phyloP scores from a whole-genome alignment of 2,329 filamentous ascomycete species.

The Clonostachys byssicola region DNA sequence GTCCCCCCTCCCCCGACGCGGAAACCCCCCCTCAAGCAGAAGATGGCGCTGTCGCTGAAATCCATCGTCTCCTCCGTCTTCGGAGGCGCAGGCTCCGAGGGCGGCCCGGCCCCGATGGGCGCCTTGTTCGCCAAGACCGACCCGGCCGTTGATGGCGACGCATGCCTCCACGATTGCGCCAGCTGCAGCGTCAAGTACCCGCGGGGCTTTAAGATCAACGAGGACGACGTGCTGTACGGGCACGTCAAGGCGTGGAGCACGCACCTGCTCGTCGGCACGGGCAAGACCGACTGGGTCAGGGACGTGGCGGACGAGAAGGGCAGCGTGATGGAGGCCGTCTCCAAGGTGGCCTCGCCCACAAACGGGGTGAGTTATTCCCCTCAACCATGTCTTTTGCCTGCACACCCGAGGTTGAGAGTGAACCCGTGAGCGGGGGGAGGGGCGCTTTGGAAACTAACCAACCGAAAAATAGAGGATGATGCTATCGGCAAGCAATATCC shows the following conservation, averaged over 20 bases:
- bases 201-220: conserved; percentile 66
- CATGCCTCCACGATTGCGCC: conserved; percentile 83
- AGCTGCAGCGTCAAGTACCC: conserved; percentile 79
- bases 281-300: conserved; percentile 90
- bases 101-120: conserved; percentile 18
- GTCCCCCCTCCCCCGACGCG: conserved; percentile 6
- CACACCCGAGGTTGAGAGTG: neutral
- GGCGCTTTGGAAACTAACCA: neutral
- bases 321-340: conserved; percentile 76
- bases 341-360: conserved; percentile 48
- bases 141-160: conserved; percentile 77
- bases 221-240: conserved; percentile 77
- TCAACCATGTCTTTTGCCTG: neutral
- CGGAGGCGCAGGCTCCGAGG: conserved; percentile 7
- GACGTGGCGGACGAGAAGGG: conserved; percentile 86
- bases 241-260: conserved; percentile 83
- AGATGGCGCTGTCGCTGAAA: conserved; percentile 32
- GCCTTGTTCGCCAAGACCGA: conserved; percentile 71
- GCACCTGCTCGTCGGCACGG: conserved; percentile 89
- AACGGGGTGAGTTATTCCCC: conserved; percentile 57
- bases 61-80: conserved; percentile 27
- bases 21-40: conserved; percentile 26
- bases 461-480: conserved; percentile 60
- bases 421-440: neutral
- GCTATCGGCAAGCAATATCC: conserved; percentile 89